Evolutionary conservation across 768 basidiomycete genomes (phyloP).

Genomic region (Xerocomellus chrysenteron): DNA sequence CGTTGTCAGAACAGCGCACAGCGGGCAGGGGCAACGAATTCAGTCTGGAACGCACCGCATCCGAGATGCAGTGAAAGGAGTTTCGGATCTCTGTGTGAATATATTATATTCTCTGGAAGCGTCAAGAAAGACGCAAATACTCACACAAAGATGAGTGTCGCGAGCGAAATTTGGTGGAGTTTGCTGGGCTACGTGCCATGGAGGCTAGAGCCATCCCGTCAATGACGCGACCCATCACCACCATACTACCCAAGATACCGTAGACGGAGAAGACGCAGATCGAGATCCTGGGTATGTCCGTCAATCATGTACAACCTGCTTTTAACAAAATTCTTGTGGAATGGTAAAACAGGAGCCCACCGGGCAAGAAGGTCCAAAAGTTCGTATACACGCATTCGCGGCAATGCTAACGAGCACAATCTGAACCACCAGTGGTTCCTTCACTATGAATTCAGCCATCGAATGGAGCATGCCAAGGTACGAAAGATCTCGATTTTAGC

Average conservation of each 20-base stretch:
- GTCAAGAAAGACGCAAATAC: conserved; percentile 5
- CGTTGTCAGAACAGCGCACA: conserved; percentile 33
- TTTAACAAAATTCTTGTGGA: conserved; percentile 46
- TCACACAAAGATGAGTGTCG: conserved; percentile 52
- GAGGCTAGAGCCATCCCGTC: conserved; percentile 61
- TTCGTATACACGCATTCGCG: conserved; percentile 55
- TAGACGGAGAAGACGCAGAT: conserved; percentile 73
- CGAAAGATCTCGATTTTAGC: conserved; percentile 61
- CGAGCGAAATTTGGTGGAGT: conserved; percentile 61
- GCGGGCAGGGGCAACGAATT: conserved; percentile 72
- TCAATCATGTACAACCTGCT: background rate
- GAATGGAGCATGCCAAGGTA: conserved; percentile 66
- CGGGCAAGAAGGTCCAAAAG: conserved; percentile 71
- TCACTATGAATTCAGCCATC: conserved; percentile 71
- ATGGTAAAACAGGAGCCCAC: conserved; percentile 60
- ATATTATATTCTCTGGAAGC: background rate
- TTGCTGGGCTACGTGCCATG: conserved; percentile 57
- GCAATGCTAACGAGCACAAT: conserved; percentile 54
- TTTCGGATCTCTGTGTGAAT: background rate
- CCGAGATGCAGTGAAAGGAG: conserved; percentile 22
- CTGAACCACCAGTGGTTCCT: conserved; percentile 76
- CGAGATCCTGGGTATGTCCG: conserved; percentile 32
- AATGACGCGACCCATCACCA: conserved; percentile 58
- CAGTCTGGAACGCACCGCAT: conserved; percentile 59
- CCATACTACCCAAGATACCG: conserved; percentile 54